Conservation (phyloP, 441 rosid genomes). For the Pelargonium australe region DNA sequence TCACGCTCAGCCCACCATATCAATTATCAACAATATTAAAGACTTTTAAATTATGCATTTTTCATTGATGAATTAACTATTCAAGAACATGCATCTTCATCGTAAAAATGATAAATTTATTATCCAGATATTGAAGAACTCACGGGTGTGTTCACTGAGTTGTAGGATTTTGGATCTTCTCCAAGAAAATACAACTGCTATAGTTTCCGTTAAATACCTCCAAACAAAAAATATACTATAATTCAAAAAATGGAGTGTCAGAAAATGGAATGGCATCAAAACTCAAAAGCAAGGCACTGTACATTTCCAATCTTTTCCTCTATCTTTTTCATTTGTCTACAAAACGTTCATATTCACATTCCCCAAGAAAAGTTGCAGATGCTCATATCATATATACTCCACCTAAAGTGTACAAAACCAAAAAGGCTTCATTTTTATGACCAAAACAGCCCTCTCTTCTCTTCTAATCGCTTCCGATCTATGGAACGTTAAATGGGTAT, state of each 20-base stretch:
- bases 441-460: constrained; percentile 3
- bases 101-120: not conserved
- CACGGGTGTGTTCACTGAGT: not conserved
- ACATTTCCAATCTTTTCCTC: not conserved
- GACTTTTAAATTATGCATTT: too few relatives aligned
- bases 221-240: not conserved
- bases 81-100: too few relatives aligned
- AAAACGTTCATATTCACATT: constrained; percentile 3
- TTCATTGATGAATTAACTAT: too few relatives aligned
- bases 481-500: not conserved
- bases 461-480: not conserved
- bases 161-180: not conserved
- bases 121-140: not conserved
- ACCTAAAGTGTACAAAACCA: not conserved
- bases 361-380: constrained; percentile 3
- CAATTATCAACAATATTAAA: too few relatives aligned
- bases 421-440: not conserved
- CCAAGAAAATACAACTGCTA: not conserved
- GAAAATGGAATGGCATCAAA: not conserved
- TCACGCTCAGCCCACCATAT: too few relatives aligned
- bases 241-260: not conserved
- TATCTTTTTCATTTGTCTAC: not conserved
- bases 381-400: not conserved
- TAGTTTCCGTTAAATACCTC: constrained; percentile 3
- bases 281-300: not conserved